Percentiles rank a stretch among this genome's conserved stretches.
These are phyloP conservation scores for Fragilaria radians DNA, from an alignment of 108 stramenopile genomes.

Conservation along the genomic window DNA sequence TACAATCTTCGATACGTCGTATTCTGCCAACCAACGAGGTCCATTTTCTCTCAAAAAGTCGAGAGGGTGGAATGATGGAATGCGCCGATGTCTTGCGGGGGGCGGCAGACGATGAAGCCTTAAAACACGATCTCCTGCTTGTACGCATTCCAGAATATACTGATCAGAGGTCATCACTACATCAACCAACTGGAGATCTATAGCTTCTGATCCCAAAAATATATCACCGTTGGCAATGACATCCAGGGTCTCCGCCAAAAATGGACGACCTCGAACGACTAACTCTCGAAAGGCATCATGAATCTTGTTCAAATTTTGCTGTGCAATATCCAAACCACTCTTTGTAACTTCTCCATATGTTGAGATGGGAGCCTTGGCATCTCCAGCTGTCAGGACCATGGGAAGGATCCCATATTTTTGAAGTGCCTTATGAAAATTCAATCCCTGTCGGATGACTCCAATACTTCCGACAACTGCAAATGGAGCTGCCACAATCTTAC, in stretches of 20 bases:
- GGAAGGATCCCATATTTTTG: conserved; percentile 58
- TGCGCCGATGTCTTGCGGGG: not conserved
- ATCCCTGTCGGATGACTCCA: conserved; percentile 62
- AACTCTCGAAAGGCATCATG: conserved; percentile 67
- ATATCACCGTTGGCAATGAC: conserved; percentile 65
- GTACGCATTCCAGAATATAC: conserved; percentile 65
- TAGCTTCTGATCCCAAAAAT: conserved; percentile 51
- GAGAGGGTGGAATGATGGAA: not conserved
- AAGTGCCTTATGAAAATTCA: conserved; percentile 63
- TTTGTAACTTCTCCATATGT: conserved; percentile 51
- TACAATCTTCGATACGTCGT: not conserved
- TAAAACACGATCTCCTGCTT: conserved; percentile 65
- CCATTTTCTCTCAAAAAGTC: conserved; percentile 1
- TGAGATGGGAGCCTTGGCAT: conserved; percentile 62
- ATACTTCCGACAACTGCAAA: conserved; percentile 79
- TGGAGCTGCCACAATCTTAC: conserved; percentile 60
- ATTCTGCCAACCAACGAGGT: not conserved
- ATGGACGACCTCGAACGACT: conserved; percentile 37
- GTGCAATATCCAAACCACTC: conserved; percentile 46
- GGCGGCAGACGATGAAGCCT: conserved; percentile 26
- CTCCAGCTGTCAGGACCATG: conserved; percentile 63
- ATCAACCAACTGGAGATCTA: conserved; percentile 62
- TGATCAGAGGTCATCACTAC: conserved; percentile 69
- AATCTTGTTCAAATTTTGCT: conserved; percentile 47
- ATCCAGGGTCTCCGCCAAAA: conserved; percentile 38